Percentiles rank a stretch among this genome's conserved stretches.
Conservation (phyloP, 2,329 filamentous ascomycete genomes). For the Akanthomyces lecanii region DNA sequence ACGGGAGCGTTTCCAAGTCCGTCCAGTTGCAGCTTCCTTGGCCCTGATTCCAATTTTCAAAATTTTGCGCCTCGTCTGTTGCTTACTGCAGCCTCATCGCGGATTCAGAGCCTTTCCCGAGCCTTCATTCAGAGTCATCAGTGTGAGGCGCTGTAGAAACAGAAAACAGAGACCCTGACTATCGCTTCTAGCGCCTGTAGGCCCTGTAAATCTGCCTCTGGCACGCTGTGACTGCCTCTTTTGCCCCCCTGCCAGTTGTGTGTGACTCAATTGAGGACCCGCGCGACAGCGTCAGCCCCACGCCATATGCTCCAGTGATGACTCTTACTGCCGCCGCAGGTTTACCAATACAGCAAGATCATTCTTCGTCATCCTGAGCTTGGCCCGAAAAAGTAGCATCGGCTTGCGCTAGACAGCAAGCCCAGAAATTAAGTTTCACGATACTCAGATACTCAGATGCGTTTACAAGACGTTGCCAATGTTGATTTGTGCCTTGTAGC, state of each 20-base stretch:
- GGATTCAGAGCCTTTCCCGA: background rate
- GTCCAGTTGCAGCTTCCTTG: background rate
- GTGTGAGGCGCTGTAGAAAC: background rate
- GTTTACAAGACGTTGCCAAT: background rate
- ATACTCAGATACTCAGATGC: background rate
- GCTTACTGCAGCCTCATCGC: background rate
- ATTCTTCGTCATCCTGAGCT: conserved; percentile 14
- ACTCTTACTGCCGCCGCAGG: conserved; percentile 4
- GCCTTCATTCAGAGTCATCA: conserved; percentile 9
- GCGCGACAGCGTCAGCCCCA: conserved; percentile 7
- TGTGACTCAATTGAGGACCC: conserved; percentile 15
- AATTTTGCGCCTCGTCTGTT: background rate
- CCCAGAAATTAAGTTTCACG: background rate
- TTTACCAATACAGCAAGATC: conserved; percentile 6
- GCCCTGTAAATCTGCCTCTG: conserved; percentile 3
- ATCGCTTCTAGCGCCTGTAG: background rate
- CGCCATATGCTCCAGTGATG: background rate
- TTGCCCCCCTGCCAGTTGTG: background rate
- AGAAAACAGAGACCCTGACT: background rate
- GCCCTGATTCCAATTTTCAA: background rate
- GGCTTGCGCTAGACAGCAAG: background rate
- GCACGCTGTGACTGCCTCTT: background rate
- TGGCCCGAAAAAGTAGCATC: background rate
- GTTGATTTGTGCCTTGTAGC: background rate
- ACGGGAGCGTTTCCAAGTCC: background rate